These are phyloP conservation scores for Boletus vinaceobasis DNA, from an alignment of 768 basidiomycete genomes.

Conservation along the genomic window DNA sequence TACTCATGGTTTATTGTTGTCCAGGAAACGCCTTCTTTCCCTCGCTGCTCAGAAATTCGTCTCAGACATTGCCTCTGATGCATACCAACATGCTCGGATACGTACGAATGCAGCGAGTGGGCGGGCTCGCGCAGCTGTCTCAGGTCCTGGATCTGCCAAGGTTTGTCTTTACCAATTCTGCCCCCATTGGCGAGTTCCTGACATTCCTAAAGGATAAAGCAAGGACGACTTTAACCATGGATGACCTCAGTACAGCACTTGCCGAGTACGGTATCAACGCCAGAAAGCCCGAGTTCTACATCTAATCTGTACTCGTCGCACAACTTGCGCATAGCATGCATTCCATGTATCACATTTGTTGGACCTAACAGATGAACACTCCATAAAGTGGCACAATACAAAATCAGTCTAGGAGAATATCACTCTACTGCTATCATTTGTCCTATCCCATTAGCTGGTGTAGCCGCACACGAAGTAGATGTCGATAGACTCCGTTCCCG, in stretches of 20 bases:
- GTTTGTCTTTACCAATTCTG: constrained; percentile 36
- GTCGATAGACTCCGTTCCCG: constrained; percentile 31
- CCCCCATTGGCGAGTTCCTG: constrained; percentile 1
- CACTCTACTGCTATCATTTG: background rate
- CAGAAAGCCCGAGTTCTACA: constrained; percentile 91
- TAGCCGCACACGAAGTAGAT: background rate
- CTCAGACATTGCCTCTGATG: constrained; percentile 93
- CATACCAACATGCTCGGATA: constrained; percentile 96
- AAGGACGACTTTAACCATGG: constrained; percentile 94
- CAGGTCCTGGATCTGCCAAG: constrained; percentile 61
- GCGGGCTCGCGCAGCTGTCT: constrained; percentile 53
- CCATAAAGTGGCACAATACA: background rate
- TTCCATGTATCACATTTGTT: constrained; percentile 1
- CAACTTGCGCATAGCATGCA: background rate
- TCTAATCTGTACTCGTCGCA: constrained; percentile 38
- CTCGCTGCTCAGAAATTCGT: constrained; percentile 98
- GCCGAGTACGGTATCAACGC: constrained; percentile 95
- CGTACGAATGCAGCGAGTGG: constrained; percentile 83
- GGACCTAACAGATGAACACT: background rate
- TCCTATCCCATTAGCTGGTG: background rate
- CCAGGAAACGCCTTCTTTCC: constrained; percentile 89
- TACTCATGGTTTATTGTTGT: constrained; percentile 1
- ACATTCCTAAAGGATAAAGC: constrained; percentile 67
- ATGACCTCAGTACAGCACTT: constrained; percentile 89
- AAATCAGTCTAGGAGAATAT: background rate